phyloP scores from a whole-genome alignment of 805 yeast species.

The Schizosaccharomyces lindneri region DNA sequence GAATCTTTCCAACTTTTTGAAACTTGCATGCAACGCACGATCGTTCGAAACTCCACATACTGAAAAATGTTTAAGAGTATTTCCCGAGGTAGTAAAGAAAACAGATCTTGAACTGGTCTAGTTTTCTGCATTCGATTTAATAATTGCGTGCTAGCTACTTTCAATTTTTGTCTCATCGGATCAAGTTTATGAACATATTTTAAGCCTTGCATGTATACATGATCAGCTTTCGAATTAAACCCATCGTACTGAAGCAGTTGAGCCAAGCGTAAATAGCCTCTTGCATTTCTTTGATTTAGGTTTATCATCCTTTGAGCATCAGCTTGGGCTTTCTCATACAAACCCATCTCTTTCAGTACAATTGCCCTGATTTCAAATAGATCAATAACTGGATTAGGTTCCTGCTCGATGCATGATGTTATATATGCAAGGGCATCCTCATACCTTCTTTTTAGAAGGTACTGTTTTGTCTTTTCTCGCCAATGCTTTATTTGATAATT shows the following conservation, averaged over 20 bases:
- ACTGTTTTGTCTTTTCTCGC: background rate
- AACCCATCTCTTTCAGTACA: background rate
- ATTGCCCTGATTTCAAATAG: background rate
- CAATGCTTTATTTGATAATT: background rate
- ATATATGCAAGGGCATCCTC: background rate
- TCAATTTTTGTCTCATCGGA: background rate
- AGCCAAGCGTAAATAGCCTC: background rate
- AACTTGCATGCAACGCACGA: background rate
- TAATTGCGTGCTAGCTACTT: background rate
- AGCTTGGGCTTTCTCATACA: background rate
- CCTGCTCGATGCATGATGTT: background rate
- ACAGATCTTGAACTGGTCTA: background rate
- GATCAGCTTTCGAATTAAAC: background rate
- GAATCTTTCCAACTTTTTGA: background rate
- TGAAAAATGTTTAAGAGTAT: background rate
- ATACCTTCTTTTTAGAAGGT: background rate
- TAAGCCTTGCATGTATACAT: background rate
- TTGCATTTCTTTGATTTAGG: background rate
- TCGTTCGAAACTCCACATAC: background rate
- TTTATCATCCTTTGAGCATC: slow-evolving; percentile 2
- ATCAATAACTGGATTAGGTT: background rate
- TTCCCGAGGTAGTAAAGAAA: background rate
- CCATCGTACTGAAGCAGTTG: background rate
- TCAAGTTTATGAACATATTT: background rate
- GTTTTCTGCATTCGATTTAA: background rate